Conservation (phyloP, 345 rosid genomes). For the Syzygium oleosum region DNA sequence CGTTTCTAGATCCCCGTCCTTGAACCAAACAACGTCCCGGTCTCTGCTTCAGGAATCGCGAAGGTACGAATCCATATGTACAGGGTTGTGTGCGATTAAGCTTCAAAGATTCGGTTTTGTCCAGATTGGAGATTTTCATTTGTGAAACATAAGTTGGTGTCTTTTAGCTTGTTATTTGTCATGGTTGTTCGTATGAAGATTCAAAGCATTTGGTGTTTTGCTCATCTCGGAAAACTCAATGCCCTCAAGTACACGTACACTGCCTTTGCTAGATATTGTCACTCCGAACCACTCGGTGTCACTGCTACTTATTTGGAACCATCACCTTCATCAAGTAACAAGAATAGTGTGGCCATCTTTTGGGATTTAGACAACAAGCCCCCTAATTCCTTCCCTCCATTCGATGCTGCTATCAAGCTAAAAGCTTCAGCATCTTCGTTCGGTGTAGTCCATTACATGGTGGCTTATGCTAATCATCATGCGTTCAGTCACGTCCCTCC, state of each 20-base stretch:
- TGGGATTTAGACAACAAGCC: conserved; percentile 92
- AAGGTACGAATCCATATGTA: not conserved
- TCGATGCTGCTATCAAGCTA: conserved; percentile 68
- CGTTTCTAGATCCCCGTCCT: not conserved
- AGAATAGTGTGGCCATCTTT: conserved; percentile 48
- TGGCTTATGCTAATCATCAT: conserved; percentile 65
- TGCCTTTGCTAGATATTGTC: not conserved
- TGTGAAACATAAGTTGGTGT: not conserved
- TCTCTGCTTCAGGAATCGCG: not conserved
- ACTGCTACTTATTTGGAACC: not conserved
- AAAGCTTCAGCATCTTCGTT: conserved; percentile 51
- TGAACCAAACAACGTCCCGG: not conserved
- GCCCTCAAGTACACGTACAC: not conserved
- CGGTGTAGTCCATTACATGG: conserved; percentile 50
- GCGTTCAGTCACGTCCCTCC: conserved; percentile 54
- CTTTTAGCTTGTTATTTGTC: not conserved
- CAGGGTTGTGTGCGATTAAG: not conserved
- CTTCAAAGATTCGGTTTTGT: not conserved
- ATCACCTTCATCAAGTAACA: not conserved
- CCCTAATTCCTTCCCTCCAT: conserved; percentile 55
- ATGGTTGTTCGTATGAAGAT: not conserved
- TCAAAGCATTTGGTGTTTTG: not conserved
- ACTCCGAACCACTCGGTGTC: not conserved
- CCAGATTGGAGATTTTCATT: not conserved
- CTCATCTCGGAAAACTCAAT: not conserved